phyloP scores from a whole-genome alignment of 371 early-diverging fungal genomes.

The Actinomortierella ambigua region DNA sequence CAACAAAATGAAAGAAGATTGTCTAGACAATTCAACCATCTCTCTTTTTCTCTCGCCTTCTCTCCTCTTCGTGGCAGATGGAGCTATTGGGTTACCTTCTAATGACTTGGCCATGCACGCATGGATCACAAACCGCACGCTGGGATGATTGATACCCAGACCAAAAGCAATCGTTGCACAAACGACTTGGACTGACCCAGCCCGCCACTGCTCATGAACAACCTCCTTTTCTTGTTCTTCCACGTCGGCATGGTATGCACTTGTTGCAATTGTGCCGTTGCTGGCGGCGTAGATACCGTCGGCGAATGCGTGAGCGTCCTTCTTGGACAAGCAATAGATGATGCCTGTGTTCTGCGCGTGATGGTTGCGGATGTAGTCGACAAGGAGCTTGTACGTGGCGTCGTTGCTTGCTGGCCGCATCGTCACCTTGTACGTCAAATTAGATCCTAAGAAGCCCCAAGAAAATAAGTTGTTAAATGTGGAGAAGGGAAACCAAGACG shows the following conservation, averaged over 20 bases:
- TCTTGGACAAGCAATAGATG: constrained; percentile 82
- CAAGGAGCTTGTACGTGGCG: constrained; percentile 68
- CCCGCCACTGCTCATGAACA: constrained; percentile 80
- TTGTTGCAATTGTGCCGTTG: constrained; percentile 56
- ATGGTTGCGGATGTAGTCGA: constrained; percentile 64
- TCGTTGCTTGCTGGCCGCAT: constrained; percentile 56
- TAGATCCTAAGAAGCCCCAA: constrained; percentile 50
- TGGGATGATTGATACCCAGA: constrained; percentile 88
- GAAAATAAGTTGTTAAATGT: too few relatives aligned
- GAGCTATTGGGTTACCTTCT: constrained; percentile 56
- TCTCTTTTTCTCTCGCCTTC: too few relatives aligned
- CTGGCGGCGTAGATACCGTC: constrained; percentile 59
- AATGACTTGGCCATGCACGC: constrained; percentile 83
- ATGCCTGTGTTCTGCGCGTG: constrained; percentile 76
- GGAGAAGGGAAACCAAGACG: too few relatives aligned
- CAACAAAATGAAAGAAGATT: not conserved
- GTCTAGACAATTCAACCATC: too few relatives aligned
- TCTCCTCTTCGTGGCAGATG: too few relatives aligned
- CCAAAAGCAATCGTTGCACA: constrained; percentile 90
- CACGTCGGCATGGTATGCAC: constrained; percentile 86
- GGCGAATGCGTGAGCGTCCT: constrained; percentile 76
- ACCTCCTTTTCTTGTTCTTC: constrained; percentile 69
- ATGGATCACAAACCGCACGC: constrained; percentile 90
- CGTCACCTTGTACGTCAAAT: constrained; percentile 74
- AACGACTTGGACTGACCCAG: constrained; percentile 71